Evolutionary conservation across 169 alveolate genomes (phyloP).

Genomic region (Eimeria zaria): DNA sequence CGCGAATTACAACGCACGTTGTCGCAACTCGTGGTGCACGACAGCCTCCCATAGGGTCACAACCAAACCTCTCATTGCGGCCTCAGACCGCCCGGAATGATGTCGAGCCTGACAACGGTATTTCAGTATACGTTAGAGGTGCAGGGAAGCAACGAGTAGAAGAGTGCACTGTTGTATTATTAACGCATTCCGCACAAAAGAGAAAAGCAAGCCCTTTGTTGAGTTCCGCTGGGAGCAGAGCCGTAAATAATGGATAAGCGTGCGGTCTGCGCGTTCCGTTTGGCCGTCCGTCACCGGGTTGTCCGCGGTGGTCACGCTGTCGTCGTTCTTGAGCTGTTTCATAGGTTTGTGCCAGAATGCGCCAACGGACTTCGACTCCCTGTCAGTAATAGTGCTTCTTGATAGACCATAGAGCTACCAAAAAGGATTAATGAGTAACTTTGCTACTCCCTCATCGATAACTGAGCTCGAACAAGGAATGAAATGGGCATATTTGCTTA

Average conservation of each 20-base stretch:
- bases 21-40: too few species aligned
- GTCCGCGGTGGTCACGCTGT: too few species aligned
- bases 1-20: too few species aligned
- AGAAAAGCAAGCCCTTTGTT: background rate
- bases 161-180: background rate
- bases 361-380: background rate
- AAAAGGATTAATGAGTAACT: background rate
- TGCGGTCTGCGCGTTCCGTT: too few species aligned
- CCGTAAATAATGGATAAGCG: background rate
- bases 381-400: background rate
- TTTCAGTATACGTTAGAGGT: too few species aligned
- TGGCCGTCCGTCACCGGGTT: too few species aligned
- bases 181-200: background rate
- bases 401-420: background rate
- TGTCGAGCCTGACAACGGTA: too few species aligned
- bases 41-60: too few species aligned
- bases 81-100: too few species aligned
- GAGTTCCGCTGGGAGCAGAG: background rate
- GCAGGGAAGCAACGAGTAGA: too few species aligned
- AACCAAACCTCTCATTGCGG: too few species aligned
- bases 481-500: background rate
- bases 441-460: background rate
- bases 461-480: background rate
- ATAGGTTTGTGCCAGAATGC: background rate
- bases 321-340: background rate